Conservation (phyloP, 345 rosid genomes). For the Nephelium lappaceum region DNA sequence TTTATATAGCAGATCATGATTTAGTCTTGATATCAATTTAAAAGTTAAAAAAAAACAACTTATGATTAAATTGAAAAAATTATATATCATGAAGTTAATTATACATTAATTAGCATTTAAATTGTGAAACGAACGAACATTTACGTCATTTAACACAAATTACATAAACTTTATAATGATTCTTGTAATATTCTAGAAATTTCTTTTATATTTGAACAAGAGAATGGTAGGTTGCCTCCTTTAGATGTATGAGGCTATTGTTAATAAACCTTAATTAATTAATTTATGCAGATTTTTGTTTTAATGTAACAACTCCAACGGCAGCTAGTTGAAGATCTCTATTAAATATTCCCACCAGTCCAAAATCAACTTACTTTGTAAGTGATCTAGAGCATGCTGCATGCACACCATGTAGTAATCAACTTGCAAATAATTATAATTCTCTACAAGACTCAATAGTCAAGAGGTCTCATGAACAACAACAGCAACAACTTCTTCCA, state of each 20-base stretch:
- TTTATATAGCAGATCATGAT: no score
- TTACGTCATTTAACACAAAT: no score
- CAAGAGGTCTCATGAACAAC: no score
- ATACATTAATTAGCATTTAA: no score
- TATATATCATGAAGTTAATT: no score
- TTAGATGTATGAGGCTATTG: background rate
- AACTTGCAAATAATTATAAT: background rate
- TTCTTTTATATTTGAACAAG: no score
- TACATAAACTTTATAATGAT: no score
- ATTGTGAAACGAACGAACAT: no score
- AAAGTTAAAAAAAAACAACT: no score
- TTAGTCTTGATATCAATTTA: no score
- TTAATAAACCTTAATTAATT: background rate
- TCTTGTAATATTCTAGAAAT: no score
- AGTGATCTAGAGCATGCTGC: background rate
- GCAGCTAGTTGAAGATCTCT: background rate
- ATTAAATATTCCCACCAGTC: background rate
- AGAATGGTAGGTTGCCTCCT: background rate
- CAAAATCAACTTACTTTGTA: background rate
- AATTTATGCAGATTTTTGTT: background rate
- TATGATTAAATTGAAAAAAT: no score
- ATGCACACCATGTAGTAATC: background rate
- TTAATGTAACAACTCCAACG: conserved; percentile 4
- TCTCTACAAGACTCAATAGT: background rate
- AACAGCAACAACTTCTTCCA: background rate